phyloP scores from a whole-genome alignment of 768 basidiomycete genomes.

The Psilocybe azurescens region DNA sequence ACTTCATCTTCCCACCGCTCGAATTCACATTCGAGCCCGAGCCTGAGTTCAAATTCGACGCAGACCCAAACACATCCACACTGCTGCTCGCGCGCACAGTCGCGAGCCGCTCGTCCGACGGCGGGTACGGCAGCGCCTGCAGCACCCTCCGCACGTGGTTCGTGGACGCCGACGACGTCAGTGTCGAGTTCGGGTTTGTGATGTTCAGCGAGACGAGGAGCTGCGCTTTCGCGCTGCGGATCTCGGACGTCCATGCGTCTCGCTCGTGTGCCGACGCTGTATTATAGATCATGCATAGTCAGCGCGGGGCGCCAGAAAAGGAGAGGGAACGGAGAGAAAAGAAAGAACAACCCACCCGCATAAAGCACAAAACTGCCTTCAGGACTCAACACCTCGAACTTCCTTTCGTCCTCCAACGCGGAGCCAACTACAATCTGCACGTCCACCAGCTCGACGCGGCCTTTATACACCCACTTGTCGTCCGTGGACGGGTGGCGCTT shows the following conservation, averaged over 20 bases:
- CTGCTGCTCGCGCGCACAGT: constrained; percentile 31
- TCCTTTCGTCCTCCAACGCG: constrained; percentile 56
- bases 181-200: constrained; percentile 79
- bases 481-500: constrained; percentile 45
- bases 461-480: constrained; percentile 78
- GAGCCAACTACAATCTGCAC: constrained; percentile 70
- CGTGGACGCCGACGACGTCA: constrained; percentile 78
- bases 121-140: constrained; percentile 74
- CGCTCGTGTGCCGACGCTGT: constrained; percentile 60
- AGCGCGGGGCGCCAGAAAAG: too few relatives aligned
- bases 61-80: constrained; percentile 15
- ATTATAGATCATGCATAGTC: too few relatives aligned
- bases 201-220: constrained; percentile 73
- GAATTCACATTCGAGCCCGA: constrained; percentile 12
- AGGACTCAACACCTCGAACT: constrained; percentile 79
- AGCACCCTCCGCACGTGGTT: constrained; percentile 76
- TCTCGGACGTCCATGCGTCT: constrained; percentile 68
- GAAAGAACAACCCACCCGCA: constrained; percentile 49
- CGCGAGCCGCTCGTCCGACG: constrained; percentile 51
- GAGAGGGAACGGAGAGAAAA: neutral
- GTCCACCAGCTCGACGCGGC: constrained; percentile 72
- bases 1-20: constrained; percentile 12
- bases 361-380: constrained; percentile 79
- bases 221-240: constrained; percentile 72
- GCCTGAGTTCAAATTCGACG: neutral